These are phyloP conservation scores for Epichloe gansuensis DNA, from an alignment of 2,329 filamentous ascomycete genomes.

Conservation along the genomic window DNA sequence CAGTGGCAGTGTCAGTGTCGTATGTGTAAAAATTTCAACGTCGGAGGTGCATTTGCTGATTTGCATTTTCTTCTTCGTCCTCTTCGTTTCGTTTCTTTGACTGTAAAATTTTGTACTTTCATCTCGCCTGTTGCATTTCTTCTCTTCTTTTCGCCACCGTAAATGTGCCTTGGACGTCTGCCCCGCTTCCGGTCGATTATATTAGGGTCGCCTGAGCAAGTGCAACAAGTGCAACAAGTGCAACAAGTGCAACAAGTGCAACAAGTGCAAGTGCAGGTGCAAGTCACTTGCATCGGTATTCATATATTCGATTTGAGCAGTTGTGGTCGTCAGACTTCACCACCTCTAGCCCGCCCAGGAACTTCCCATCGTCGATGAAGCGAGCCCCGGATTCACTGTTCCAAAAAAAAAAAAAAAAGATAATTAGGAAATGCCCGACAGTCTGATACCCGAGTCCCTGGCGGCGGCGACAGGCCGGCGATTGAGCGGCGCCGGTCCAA, in stretches of 20 bases:
- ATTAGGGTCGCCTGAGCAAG: too few species aligned
- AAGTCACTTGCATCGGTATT: too few species aligned
- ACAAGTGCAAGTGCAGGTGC: too few species aligned
- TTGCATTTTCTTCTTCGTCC: not conserved
- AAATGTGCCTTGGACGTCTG: not conserved
- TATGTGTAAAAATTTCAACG: not conserved
- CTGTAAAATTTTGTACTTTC: not conserved
- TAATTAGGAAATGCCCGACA: conserved; percentile 16
- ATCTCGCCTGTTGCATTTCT: not conserved
- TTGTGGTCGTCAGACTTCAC: too few species aligned
- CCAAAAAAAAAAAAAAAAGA: not conserved
- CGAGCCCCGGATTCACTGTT: not conserved
- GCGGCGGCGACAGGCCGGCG: conserved; percentile 13
- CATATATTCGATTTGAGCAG: too few species aligned
- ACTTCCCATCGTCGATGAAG: not conserved
- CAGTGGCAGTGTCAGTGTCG: not conserved
- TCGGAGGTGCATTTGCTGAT: not conserved
- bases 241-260: too few species aligned
- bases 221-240: too few species aligned
- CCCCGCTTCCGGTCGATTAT: not conserved
- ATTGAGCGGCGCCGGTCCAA: conserved; percentile 21
- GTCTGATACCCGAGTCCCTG: conserved; percentile 14
- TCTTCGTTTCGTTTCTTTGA: not conserved
- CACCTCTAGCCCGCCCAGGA: not conserved
- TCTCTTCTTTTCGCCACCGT: not conserved